Evolutionary conservation across 2,329 filamentous ascomycete genomes (phyloP), one percentile per base, ranked within the genome.

Genomic region (Aaosphaeria arxii): DNA sequence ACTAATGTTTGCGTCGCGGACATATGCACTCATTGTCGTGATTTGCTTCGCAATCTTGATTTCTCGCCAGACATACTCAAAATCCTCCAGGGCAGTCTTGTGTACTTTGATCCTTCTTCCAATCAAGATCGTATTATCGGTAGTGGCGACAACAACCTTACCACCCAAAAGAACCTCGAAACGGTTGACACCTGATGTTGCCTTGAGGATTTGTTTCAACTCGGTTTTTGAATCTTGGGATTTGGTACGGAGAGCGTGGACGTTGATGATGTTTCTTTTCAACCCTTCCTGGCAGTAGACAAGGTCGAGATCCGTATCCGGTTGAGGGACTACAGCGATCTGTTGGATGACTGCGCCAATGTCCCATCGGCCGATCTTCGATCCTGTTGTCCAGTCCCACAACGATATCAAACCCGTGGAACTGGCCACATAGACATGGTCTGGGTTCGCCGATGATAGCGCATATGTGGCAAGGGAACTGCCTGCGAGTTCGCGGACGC

Each of bases 401-500:
- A 79, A 69, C 48, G 75, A 73, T 29, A 85, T 73, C 39, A 71
- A 67, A 2, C 79, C 81, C 43, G 66, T 68, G 11, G 71, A 73
- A 28, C 76, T 80, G 38, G 78, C 76, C 39, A 83, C 72, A 54
- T 81, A 81, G 5, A 85, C 61, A 42, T 77, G 65, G 59, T 80
- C 68, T 51, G 76, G 57, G 66, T 83, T 74, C 43, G 63, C 60
- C 30, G 73, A 71, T 46, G 77, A 85, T 31, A 83, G 56, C 17
- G 74, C 73, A 59, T 77, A 83, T 24, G 75, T 70, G 24, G 86
- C 71, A 7, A 64, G 42, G 11, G 57, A 69, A 59, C 70, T 63
- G 57, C 75, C 55, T n/a, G 71, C 69, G 43, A 96, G 85, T 47
- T 84, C 83, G 56, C 89, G 85, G 41, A 89, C 77, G 24, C 95